phyloP scores from a whole-genome alignment of 208 protist species.

The Trypanosoma grayi region DNA sequence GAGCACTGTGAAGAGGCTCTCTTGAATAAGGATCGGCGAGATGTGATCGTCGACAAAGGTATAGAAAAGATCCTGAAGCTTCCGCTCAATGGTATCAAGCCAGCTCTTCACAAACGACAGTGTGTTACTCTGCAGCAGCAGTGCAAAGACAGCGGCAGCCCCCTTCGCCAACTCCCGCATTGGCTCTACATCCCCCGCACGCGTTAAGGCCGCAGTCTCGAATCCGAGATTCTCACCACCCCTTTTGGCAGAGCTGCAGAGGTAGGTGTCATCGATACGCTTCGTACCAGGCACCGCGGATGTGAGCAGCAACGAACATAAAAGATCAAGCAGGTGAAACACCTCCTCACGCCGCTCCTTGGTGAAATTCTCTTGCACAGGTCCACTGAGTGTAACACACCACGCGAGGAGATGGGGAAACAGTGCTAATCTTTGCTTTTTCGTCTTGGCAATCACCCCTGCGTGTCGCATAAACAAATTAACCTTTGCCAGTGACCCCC shows the following conservation, averaged over 20 bases:
- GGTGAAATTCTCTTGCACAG: conserved; percentile 3
- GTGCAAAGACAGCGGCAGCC: conserved; percentile 68
- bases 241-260: conserved; percentile 31
- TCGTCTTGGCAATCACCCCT: conserved; percentile 59
- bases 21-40: conserved; percentile 65
- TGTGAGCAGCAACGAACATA: conserved; percentile 65
- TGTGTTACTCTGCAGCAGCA: conserved; percentile 60
- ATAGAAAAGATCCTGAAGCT: conserved; percentile 60
- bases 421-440: conserved; percentile 82
- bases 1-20: conserved; percentile 70
- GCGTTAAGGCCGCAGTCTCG: conserved; percentile 64
- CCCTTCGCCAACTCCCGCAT: conserved; percentile 77
- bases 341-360: conserved; percentile 52
- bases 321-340: conserved; percentile 66
- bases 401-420: conserved; percentile 76
- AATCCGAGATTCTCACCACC: conserved; percentile 30
- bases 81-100: conserved; percentile 80
- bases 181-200: conserved; percentile 29
- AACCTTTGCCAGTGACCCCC: conserved; percentile 51
- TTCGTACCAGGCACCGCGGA: conserved; percentile 33
- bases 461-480: conserved; percentile 52
- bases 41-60: conserved; percentile 70
- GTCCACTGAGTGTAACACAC: conserved; percentile 50
- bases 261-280: conserved; percentile 68
- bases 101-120: conserved; percentile 66